These are phyloP conservation scores for Cydonia oblonga DNA, from an alignment of 331 rosid genomes.

Conservation along the genomic window DNA sequence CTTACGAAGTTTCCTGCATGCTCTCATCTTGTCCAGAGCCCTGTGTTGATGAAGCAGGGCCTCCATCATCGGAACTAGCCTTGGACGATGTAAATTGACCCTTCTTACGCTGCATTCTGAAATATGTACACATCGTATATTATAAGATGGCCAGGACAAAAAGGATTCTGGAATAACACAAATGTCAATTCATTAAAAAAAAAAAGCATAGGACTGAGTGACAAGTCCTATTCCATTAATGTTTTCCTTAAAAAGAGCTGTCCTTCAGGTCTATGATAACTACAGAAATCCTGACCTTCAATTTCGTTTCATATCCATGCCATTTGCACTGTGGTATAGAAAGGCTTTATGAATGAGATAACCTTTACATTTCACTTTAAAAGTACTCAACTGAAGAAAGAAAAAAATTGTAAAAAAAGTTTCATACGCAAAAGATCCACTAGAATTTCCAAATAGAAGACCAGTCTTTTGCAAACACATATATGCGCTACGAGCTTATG, in stretches of 20 bases:
- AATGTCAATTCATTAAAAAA: not conserved
- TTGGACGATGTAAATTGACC: slow-evolving; percentile 47
- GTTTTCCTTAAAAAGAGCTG: not conserved
- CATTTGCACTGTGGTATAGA: not conserved
- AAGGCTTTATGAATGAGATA: not conserved
- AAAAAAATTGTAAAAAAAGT: no score
- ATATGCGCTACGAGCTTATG: not conserved
- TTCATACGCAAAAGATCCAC: not conserved
- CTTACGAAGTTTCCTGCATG: slow-evolving; percentile 42
- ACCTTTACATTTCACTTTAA: not conserved
- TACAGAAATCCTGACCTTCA: not conserved
- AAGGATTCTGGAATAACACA: not conserved
- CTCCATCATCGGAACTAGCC: slow-evolving; percentile 29
- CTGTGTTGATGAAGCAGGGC: slow-evolving; percentile 20
- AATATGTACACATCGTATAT: not conserved
- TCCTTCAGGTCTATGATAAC: not conserved
- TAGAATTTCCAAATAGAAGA: no score
- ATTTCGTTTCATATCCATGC: not conserved
- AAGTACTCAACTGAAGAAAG: not conserved
- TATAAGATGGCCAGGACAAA: not conserved
- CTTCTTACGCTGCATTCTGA: slow-evolving; percentile 56
- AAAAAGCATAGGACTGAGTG: not conserved
- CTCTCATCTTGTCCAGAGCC: slow-evolving; percentile 41
- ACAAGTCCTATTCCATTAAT: not conserved
- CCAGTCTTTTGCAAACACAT: not conserved